Evolutionary conservation across 352 stramenopile genomes (phyloP), one percentile per base, ranked within the genome.

Genomic region (Phytophthora rubi): DNA sequence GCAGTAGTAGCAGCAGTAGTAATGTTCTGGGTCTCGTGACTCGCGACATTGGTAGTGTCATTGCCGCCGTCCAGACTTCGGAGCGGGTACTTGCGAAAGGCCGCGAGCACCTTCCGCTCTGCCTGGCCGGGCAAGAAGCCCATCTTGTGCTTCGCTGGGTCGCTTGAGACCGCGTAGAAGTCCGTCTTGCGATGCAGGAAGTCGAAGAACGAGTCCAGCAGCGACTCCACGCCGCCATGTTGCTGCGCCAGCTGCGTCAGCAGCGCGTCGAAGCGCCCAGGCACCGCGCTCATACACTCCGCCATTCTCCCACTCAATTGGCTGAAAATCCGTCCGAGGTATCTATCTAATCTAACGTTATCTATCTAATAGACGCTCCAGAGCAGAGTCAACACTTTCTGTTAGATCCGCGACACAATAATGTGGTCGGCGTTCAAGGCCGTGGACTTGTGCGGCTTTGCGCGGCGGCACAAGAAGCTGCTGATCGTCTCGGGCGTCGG

Each of bases 171-270:
- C 23, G 83, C 83, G 81, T 99, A 99, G 75, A 99, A 99, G 83
- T 99, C 97, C 15, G 97, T 99, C 73, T 99, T 99, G 42, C 97
- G 94, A 62, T 98, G 86, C 59, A 99, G 74, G 63, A 99, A 99
- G 39, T 94, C 97, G 72, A 99, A 99, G 65, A 99, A 96, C 18
- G 92, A 97, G 68, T 99, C 94, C 61, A 99, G 83, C 42, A 99
- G 79, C 21, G 93, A 91, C 70, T 99, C 97, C 68, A 99, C 99
- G 42, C 96, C 93, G 35, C 88, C 78, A 28, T 96, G 85, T 73
- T 98, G 94, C 76, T 99, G 93, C 56, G 97, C 96, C 12, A 26
- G 23, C 23, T 26, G 23, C 23, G 2, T 76, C 60, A 99, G 95
- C 58, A 99, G 80, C 70, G 79, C 72, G 57, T 93, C 86, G 44